These are phyloP conservation scores for Dicorynia guianensis DNA, from an alignment of 306 rosid genomes.

Conservation along the genomic window DNA sequence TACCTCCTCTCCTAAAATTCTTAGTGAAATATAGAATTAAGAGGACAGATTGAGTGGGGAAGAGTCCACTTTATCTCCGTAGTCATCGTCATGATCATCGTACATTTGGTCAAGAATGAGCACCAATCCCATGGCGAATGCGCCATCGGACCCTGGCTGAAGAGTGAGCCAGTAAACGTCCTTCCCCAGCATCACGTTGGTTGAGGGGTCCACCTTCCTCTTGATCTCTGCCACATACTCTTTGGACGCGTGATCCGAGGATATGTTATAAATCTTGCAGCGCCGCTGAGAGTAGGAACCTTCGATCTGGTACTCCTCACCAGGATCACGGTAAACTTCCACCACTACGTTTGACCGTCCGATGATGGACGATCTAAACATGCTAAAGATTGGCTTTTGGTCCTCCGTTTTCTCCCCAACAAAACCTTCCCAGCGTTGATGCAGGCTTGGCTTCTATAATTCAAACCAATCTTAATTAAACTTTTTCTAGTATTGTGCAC, in stretches of 20 bases:
- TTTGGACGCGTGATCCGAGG: neutral
- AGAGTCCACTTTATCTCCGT: neutral
- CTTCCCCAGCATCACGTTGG: slow-evolving; percentile 39
- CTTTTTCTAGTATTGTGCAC: too few species aligned
- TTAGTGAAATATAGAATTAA: too few species aligned
- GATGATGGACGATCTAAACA: slow-evolving; percentile 37
- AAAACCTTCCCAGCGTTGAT: slow-evolving; percentile 48
- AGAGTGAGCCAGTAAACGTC: slow-evolving; percentile 40
- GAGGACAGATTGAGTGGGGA: neutral
- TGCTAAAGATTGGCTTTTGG: slow-evolving; percentile 24
- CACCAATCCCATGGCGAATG: slow-evolving; percentile 47
- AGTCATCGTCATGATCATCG: neutral
- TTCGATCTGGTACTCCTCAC: slow-evolving; percentile 44
- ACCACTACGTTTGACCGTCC: slow-evolving; percentile 43
- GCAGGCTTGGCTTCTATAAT: slow-evolving; percentile 44
- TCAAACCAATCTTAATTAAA: neutral
- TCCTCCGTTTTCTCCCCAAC: slow-evolving; percentile 33
- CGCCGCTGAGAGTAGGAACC: slow-evolving; percentile 34
- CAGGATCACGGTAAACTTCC: slow-evolving; percentile 25
- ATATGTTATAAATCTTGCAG: slow-evolving; percentile 28
- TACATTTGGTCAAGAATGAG: slow-evolving; percentile 45
- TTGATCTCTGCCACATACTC: slow-evolving; percentile 38
- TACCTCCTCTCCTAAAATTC: too few species aligned
- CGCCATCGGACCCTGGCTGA: slow-evolving; percentile 40
- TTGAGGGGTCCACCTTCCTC: slow-evolving; percentile 32